Evolutionary conservation across 768 basidiomycete genomes (phyloP), one percentile per base, ranked within the genome.

Genomic region (Crucibulum laeve): DNA sequence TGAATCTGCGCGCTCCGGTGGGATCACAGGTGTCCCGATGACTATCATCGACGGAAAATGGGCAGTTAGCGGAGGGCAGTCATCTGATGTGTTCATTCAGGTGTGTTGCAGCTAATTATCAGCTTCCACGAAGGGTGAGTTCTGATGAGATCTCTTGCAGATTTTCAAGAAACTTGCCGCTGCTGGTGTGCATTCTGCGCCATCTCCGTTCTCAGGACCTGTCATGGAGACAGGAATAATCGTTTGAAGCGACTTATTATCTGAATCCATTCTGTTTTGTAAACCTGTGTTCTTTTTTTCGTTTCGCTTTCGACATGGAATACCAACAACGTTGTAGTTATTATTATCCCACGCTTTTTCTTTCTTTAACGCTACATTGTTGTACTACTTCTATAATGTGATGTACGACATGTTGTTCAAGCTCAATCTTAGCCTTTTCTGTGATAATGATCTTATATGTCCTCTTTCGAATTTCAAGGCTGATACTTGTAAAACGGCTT

Each of bases 1-100:
- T 53, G 68, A 71, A 6, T 73, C 78, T 38, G 84, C 84, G 30
- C 75, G 80, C 42, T 63, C 67, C 32, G 75, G 80, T 44, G 87
- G 87, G 14, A 77, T 91, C 40, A 80, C 77, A 4, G 87, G 88
- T 28, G 86, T 91, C 3, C 89, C 89, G 5, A 79, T 88, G 68
- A 83, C 80, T 21, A 77, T 91, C 53, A 83, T 91, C 51, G 80
- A 89, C 57, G 76, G 79, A 10, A 83, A 82, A 56, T 91, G 84
- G 82, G 85, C 81, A 4, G 73, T 89, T 21, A 80, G 76, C 39
- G 87, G 87, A 6, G 82, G 81, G 7, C 87, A 89, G 61, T 76
- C 77, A 3, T 71, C 80, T 34, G 85, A 87, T 32, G 79, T 82
- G 2, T 89, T 79, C 54, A 65, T 82, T 24, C 79, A 83, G 71